These are phyloP conservation scores for Kwoniella shivajii DNA, from an alignment of 1,284 basidiomycete species.

Conservation along the genomic window DNA sequence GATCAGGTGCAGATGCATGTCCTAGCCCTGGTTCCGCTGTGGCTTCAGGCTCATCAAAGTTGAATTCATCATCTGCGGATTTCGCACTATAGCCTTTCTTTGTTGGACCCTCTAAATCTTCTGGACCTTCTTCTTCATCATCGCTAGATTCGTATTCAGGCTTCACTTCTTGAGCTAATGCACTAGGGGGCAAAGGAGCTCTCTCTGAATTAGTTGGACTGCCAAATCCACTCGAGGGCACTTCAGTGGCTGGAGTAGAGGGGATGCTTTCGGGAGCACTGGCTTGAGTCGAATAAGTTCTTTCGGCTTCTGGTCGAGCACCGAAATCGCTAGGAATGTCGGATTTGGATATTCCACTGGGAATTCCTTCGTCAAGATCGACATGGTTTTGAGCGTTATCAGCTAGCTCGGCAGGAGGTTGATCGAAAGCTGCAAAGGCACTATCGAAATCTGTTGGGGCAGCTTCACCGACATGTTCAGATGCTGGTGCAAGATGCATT, in stretches of 20 bases:
- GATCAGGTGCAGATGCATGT: slow-evolving; percentile 60
- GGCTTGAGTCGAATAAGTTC: slow-evolving; percentile 44
- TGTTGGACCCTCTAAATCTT: slow-evolving; percentile 50
- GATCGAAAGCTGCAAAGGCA: slow-evolving; percentile 67
- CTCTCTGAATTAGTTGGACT: slow-evolving; percentile 12
- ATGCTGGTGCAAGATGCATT: slow-evolving; percentile 5
- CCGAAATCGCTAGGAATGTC: slow-evolving; percentile 25
- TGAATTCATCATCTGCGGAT: neutral
- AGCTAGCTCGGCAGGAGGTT: slow-evolving; percentile 58
- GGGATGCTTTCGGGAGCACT: slow-evolving; percentile 35
- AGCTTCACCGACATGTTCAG: slow-evolving; percentile 2
- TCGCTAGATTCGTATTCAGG: slow-evolving; percentile 29
- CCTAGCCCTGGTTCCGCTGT: slow-evolving; percentile 53
- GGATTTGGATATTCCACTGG: slow-evolving; percentile 50
- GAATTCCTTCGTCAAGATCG: slow-evolving; percentile 40
- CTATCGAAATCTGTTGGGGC: slow-evolving; percentile 48
- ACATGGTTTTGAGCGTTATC: neutral
- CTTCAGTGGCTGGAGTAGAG: slow-evolving; percentile 22
- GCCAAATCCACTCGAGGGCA: slow-evolving; percentile 3
- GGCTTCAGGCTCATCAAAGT: slow-evolving; percentile 27
- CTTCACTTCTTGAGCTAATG: slow-evolving; percentile 12
- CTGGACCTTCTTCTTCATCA: slow-evolving; percentile 53
- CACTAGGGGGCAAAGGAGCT: slow-evolving; percentile 7
- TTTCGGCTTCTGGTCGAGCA: slow-evolving; percentile 31
- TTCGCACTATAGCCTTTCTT: slow-evolving; percentile 9